A percentile compares a stretch with the other conserved stretches of the same genome.
phyloP scores from a whole-genome alignment of 805 yeast genomes.

The Metschnikowia peoriensis region DNA sequence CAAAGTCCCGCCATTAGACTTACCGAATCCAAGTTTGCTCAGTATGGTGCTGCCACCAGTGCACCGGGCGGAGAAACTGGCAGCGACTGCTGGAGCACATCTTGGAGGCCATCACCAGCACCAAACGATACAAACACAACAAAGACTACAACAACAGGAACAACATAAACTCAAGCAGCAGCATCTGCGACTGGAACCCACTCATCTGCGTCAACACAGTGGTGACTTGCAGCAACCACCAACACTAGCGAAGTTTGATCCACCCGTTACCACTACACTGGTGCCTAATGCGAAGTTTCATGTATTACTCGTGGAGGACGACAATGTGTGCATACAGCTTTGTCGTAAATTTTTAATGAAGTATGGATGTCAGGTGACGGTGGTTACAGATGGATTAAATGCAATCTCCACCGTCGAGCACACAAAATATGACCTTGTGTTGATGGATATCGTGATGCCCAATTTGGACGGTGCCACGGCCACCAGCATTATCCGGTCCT shows the following conservation, averaged over 20 bases:
- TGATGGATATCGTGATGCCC: constrained; percentile 91
- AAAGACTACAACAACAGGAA: constrained; percentile 1
- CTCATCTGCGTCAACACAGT: constrained; percentile 6
- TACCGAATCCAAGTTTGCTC: constrained; percentile 42
- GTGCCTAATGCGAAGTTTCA: constrained; percentile 53
- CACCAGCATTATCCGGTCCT: constrained; percentile 80
- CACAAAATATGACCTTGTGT: constrained; percentile 68
- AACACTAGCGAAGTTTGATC: constrained; percentile 19
- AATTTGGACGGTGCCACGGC: constrained; percentile 88
- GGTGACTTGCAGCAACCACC: not conserved
- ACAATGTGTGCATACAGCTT: constrained; percentile 75
- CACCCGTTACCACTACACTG: constrained; percentile 14
- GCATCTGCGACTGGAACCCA: not conserved
- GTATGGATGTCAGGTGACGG: constrained; percentile 90
- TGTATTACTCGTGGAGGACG: constrained; percentile 78
- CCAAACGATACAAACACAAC: constrained; percentile 7
- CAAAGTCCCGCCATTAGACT: constrained; percentile 61
- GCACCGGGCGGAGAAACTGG: constrained; percentile 1
- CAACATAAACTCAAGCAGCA: not conserved
- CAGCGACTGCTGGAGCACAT: not conserved
- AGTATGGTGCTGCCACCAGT: constrained; percentile 20
- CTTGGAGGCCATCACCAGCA: constrained; percentile 1
- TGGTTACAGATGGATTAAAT: constrained; percentile 87
- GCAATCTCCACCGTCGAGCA: constrained; percentile 78
- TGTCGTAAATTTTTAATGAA: constrained; percentile 80